Conservation (phyloP, 768 basidiomycete species). For the Saitozyma sp. region DNA sequence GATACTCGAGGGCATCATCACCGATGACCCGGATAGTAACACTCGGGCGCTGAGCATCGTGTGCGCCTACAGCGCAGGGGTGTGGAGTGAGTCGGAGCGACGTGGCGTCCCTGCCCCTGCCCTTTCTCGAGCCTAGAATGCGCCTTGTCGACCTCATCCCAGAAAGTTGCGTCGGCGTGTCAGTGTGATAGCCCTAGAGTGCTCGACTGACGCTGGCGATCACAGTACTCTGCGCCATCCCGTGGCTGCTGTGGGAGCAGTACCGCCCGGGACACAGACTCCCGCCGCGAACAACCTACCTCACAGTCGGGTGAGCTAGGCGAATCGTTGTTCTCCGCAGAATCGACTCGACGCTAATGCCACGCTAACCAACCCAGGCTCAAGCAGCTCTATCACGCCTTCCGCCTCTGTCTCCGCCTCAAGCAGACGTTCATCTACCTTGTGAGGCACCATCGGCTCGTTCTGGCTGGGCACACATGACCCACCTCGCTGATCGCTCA, state of each 20-base stretch:
- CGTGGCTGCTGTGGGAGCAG: conserved; percentile 88
- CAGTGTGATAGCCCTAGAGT: neutral
- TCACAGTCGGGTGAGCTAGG: conserved; percentile 71
- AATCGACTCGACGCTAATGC: neutral
- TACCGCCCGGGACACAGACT: conserved; percentile 78
- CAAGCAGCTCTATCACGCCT: conserved; percentile 70
- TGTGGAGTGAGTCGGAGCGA: conserved; percentile 58
- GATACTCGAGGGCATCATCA: conserved; percentile 67
- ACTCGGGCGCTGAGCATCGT: conserved; percentile 72
- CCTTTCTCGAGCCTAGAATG: too few species aligned
- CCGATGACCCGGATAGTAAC: conserved; percentile 67
- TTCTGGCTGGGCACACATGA: conserved; percentile 55
- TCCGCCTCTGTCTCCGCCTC: conserved; percentile 62
- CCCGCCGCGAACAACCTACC: conserved; percentile 72
- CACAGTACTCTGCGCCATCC: conserved; percentile 74
- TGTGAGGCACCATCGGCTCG: conserved; percentile 23
- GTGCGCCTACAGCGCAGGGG: conserved; percentile 76
- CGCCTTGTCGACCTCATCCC: too few species aligned
- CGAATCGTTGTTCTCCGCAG: neutral
- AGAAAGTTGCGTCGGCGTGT: neutral
- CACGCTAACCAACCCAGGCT: conserved; percentile 1
- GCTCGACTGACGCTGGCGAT: conserved; percentile 35
- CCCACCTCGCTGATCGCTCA: conserved; percentile 65
- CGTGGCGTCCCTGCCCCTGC: too few species aligned
- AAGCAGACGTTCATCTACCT: conserved; percentile 76